Conservation (phyloP, 768 basidiomycete species). For the Solioccasus polychromus region DNA sequence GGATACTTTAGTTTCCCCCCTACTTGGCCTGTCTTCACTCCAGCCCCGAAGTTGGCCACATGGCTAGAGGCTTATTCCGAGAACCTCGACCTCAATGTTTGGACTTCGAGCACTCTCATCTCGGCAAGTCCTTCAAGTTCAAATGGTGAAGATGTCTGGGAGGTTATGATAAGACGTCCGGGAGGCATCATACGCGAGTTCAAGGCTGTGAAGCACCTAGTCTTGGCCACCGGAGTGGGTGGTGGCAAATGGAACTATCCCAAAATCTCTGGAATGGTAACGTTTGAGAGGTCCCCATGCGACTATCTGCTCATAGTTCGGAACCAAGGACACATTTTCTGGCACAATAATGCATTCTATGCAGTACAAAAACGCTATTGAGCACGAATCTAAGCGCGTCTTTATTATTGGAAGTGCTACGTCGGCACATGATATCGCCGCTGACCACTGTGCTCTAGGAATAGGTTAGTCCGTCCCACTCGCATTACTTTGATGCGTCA, state of each 20-base stretch:
- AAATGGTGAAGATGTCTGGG: conserved; percentile 40
- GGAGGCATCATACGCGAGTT: conserved; percentile 32
- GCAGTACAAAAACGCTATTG: conserved; percentile 1
- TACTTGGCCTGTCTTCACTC: conserved; percentile 48
- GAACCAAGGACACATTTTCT: conserved; percentile 1
- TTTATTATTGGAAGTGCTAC: conserved; percentile 7
- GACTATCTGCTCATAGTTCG: background rate
- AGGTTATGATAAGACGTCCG: conserved; percentile 34
- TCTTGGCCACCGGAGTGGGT: conserved; percentile 52
- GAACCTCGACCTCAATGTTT: conserved; percentile 55
- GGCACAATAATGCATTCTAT: conserved; percentile 6
- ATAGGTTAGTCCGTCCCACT: background rate
- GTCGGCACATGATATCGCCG: conserved; percentile 6
- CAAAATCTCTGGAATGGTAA: conserved; percentile 38
- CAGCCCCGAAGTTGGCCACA: conserved; percentile 50
- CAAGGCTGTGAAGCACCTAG: conserved; percentile 41
- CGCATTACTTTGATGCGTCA: background rate
- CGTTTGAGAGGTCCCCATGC: background rate
- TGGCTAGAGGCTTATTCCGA: conserved; percentile 62
- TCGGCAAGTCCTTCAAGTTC: conserved; percentile 25
- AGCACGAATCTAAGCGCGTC: conserved; percentile 4
- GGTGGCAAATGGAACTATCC: conserved; percentile 42
- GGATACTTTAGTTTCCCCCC: conserved; percentile 42
- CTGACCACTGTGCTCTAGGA: conserved; percentile 1
- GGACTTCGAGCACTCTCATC: conserved; percentile 46